Percentiles rank a stretch among this genome's conserved stretches.
phyloP scores from a whole-genome alignment of 306 rosid genomes.

The Pyrus betulifolia region DNA sequence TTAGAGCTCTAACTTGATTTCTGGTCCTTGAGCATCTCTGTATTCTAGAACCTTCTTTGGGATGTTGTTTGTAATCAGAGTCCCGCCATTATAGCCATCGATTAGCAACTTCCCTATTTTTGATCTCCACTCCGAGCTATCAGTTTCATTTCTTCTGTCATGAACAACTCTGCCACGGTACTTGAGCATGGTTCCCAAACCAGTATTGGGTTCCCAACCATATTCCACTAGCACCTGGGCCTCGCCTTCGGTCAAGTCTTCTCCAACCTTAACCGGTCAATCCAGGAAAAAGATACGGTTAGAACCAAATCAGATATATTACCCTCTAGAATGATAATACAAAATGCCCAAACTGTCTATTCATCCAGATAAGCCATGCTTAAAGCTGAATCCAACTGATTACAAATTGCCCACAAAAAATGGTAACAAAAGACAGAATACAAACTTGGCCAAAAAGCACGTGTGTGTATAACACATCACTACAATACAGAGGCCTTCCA shows the following conservation, averaged over 20 bases:
- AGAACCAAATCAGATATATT: not conserved
- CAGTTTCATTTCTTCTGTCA: slow-evolving; percentile 51
- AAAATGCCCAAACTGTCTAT: not conserved
- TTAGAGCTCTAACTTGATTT: slow-evolving; percentile 30
- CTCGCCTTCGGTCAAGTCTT: slow-evolving; percentile 61
- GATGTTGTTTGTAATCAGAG: slow-evolving; percentile 25
- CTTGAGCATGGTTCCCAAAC: slow-evolving; percentile 89
- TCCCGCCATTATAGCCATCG: slow-evolving; percentile 71
- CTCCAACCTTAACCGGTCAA: slow-evolving; percentile 34
- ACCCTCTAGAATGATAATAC: not conserved
- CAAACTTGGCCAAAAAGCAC: not conserved
- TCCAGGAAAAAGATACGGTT: not conserved
- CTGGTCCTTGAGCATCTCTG: slow-evolving; percentile 25
- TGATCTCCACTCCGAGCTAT: slow-evolving; percentile 68
- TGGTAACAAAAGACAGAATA: not conserved
- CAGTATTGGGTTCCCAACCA: slow-evolving; percentile 76
- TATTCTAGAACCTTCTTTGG: slow-evolving; percentile 38
- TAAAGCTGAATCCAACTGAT: not conserved
- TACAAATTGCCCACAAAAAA: not conserved
- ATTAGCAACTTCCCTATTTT: slow-evolving; percentile 69
- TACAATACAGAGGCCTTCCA: no score
- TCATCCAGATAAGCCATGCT: not conserved
- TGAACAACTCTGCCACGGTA: slow-evolving; percentile 79
- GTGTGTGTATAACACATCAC: no score
- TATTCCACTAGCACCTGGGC: slow-evolving; percentile 62